Percentiles rank a stretch among this genome's conserved stretches.
phyloP scores from a whole-genome alignment of 75 land plant species.

The Gnetum montanum region DNA sequence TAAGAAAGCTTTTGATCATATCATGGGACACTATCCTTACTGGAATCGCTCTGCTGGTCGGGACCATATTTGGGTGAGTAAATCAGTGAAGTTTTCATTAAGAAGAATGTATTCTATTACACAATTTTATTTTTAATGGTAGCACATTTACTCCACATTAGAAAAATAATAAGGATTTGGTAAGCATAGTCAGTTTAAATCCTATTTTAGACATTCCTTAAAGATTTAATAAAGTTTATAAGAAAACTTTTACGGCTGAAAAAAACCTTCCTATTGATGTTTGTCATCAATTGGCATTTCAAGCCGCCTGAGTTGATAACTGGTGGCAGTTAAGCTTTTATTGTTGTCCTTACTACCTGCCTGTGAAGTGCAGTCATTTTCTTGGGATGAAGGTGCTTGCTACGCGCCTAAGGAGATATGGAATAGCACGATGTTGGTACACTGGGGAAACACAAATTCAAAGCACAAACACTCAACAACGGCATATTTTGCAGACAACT shows the following conservation, averaged over 20 bases:
- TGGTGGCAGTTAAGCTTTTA: too few relatives aligned
- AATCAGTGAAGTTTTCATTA: neutral
- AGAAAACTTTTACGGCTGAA: too few relatives aligned
- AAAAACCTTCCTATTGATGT: too few relatives aligned
- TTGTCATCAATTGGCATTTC: too few relatives aligned
- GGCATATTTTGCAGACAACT: conserved; percentile 74
- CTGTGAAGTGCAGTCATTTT: conserved; percentile 59
- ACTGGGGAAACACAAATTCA: conserved; percentile 95
- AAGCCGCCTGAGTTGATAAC: too few relatives aligned
- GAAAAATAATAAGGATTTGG: too few relatives aligned
- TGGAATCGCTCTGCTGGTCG: conserved; percentile 86
- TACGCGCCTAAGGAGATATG: conserved; percentile 98
- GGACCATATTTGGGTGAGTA: conserved; percentile 92
- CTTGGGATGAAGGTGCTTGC: conserved; percentile 99
- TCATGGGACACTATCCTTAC: conserved; percentile 54
- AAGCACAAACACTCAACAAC: conserved; percentile 90
- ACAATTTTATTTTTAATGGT: neutral
- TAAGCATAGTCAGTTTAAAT: too few relatives aligned
- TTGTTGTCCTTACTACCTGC: too few relatives aligned
- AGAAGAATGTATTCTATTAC: neutral
- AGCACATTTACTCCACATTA: neutral
- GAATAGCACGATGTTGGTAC: conserved; percentile 90
- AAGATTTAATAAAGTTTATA: too few relatives aligned
- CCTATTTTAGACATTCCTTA: too few relatives aligned
- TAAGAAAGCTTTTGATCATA: conserved; percentile 72